These are phyloP conservation scores for Synura sp. DNA, from an alignment of 352 stramenopile species.

Conservation along the genomic window DNA sequence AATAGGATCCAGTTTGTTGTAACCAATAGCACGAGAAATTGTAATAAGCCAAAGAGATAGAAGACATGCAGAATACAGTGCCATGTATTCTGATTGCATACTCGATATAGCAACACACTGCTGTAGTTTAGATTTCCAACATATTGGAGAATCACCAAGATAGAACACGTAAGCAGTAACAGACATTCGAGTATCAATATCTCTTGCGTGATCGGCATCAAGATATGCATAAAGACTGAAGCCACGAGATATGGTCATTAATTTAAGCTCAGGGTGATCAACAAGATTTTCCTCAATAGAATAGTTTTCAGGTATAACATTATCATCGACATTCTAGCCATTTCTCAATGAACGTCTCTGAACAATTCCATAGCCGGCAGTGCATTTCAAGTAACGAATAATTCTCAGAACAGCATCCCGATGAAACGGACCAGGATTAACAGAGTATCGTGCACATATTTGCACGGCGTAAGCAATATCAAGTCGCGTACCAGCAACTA, in stretches of 20 bases:
- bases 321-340: constrained; percentile 15
- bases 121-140: too few species aligned
- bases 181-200: constrained; percentile 35
- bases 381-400: constrained; percentile 22
- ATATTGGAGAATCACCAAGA: constrained; percentile 16
- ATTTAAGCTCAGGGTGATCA: constrained; percentile 16
- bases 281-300: constrained; percentile 34
- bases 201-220: constrained; percentile 29
- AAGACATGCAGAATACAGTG: constrained; percentile 31
- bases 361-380: constrained; percentile 20
- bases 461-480: constrained; percentile 29
- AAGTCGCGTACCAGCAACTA: constrained; percentile 9
- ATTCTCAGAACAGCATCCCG: constrained; percentile 13
- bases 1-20: constrained; percentile 3
- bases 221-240: constrained; percentile 12
- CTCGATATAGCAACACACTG: constrained; percentile 2
- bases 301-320: constrained; percentile 26
- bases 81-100: constrained; percentile 29
- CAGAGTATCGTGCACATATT: neutral
- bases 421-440: constrained; percentile 5
- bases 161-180: neutral
- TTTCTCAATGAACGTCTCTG: constrained; percentile 9
- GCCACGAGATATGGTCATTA: constrained; percentile 31
- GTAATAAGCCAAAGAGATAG: constrained; percentile 29
- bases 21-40: constrained; percentile 14